Percentiles rank a stretch among this genome's conserved stretches.
phyloP scores from a whole-genome alignment of 1,284 basidiomycete species.

The Cutaneotrichosporon cutaneum region DNA sequence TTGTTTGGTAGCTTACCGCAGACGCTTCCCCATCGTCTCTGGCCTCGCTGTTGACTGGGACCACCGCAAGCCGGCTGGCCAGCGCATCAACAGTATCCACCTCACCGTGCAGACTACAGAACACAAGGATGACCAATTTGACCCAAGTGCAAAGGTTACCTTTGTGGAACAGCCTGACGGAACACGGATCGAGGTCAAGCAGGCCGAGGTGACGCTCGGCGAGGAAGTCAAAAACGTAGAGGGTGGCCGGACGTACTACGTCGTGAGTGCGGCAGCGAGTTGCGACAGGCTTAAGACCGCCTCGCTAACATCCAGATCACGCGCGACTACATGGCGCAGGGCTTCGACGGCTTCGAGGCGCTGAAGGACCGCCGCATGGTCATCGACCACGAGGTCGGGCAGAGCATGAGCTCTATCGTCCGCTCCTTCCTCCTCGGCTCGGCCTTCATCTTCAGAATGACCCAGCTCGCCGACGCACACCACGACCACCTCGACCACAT shows the following conservation, averaged over 20 bases:
- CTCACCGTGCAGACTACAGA: constrained; percentile 50
- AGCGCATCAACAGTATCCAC: constrained; percentile 71
- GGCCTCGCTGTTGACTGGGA: constrained; percentile 89
- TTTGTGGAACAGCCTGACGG: constrained; percentile 51
- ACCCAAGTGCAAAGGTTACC: constrained; percentile 33
- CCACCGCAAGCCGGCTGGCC: constrained; percentile 64
- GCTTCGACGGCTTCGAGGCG: constrained; percentile 73
- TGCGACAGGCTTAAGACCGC: too few species aligned
- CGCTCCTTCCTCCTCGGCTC: constrained; percentile 74
- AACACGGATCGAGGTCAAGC: constrained; percentile 53
- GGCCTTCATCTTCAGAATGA: constrained; percentile 52
- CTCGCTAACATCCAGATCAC: constrained; percentile 42
- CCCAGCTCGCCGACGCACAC: constrained; percentile 45
- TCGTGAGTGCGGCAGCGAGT: constrained; percentile 67
- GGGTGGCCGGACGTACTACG: constrained; percentile 65
- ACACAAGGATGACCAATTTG: constrained; percentile 33
- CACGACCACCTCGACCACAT: constrained; percentile 36
- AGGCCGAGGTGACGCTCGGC: constrained; percentile 46
- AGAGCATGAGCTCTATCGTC: constrained; percentile 76
- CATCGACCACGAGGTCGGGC: constrained; percentile 80
- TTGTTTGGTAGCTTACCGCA: constrained; percentile 42
- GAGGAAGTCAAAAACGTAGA: constrained; percentile 61
- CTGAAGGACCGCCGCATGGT: constrained; percentile 68
- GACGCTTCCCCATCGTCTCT: constrained; percentile 83
- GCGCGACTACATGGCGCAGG: constrained; percentile 50